Conservation (phyloP, 2,329 filamentous ascomycete species). For the Pyrenophora teres region DNA sequence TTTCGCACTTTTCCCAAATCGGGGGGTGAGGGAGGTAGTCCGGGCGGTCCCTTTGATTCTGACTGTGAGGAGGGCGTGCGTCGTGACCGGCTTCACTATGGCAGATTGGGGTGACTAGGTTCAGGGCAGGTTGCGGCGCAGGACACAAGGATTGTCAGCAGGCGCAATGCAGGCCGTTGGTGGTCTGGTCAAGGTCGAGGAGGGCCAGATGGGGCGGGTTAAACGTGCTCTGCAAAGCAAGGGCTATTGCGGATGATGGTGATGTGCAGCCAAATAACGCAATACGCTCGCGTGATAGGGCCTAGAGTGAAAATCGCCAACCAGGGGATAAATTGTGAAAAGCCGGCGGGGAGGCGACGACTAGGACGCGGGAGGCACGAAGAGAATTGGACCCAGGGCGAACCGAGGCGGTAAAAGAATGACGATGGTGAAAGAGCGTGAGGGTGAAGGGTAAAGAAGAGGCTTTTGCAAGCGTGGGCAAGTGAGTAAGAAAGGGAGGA, state of each 20-base stretch:
- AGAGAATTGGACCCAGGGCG: constrained; percentile 30
- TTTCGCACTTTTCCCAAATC: constrained; percentile 11
- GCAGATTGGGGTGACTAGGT: constrained; percentile 31
- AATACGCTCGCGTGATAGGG: constrained; percentile 30
- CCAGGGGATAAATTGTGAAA: constrained; percentile 39
- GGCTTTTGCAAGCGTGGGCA: constrained; percentile 19
- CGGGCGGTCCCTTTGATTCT: constrained; percentile 15
- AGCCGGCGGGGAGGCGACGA: constrained; percentile 32
- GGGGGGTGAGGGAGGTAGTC: constrained; percentile 7
- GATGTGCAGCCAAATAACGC: constrained; percentile 30
- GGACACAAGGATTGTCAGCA: constrained; percentile 24
- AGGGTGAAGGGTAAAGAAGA: constrained; percentile 1
- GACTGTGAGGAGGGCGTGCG: constrained; percentile 21
- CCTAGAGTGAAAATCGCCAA: constrained; percentile 23
- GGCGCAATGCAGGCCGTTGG: constrained; percentile 27
- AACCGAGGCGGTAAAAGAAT: constrained; percentile 24
- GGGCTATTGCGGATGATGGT: constrained; percentile 34
- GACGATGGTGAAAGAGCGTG: constrained; percentile 17
- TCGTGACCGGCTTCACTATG: constrained; percentile 34
- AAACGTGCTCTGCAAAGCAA: constrained; percentile 39
- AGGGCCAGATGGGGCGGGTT: constrained; percentile 31
- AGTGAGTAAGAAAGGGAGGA: constrained; percentile 27
- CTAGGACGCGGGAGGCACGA: constrained; percentile 24
- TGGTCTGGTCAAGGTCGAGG: constrained; percentile 25
- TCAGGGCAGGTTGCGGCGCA: constrained; percentile 16